These are phyloP conservation scores for Phlebiopsis gigantea DNA, from an alignment of 768 basidiomycete genomes.

Conservation along the genomic window DNA sequence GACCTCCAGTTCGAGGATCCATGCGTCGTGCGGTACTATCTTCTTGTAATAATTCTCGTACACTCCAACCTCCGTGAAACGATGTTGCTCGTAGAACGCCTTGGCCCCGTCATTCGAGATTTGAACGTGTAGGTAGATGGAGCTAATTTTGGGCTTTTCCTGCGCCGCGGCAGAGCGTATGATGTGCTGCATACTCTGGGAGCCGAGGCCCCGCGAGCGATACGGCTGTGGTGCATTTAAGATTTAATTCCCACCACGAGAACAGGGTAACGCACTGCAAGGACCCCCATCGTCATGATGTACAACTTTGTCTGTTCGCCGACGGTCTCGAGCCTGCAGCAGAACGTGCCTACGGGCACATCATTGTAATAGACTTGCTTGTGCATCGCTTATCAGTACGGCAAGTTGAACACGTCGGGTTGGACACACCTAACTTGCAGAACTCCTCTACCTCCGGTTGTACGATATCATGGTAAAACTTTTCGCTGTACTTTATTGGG, in stretches of 20 bases:
- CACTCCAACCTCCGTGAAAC: slow-evolving; percentile 63
- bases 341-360: slow-evolving; percentile 84
- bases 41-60: slow-evolving; percentile 87
- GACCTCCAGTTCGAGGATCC: slow-evolving; percentile 72
- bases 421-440: slow-evolving; percentile 77
- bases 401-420: background rate
- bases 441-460: slow-evolving; percentile 76
- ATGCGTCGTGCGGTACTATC: slow-evolving; percentile 77
- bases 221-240: slow-evolving; percentile 56
- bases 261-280: slow-evolving; percentile 55
- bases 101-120: slow-evolving; percentile 74
- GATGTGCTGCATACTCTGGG: slow-evolving; percentile 63
- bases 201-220: slow-evolving; percentile 72
- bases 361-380: slow-evolving; percentile 86
- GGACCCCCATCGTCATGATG: slow-evolving; percentile 89
- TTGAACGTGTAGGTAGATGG: slow-evolving; percentile 84
- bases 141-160: slow-evolving; percentile 55
- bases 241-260: background rate
- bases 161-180: slow-evolving; percentile 56
- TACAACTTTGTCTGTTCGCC: slow-evolving; percentile 57
- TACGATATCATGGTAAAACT: slow-evolving; percentile 80
- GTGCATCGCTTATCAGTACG: background rate
- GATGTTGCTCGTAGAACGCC: slow-evolving; percentile 79
- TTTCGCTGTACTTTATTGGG: slow-evolving; percentile 84
- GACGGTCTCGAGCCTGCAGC: slow-evolving; percentile 75